These are phyloP conservation scores for Lepidopterella palustris DNA, from an alignment of 495 filamentous ascomycete genomes.

Conservation along the genomic window DNA sequence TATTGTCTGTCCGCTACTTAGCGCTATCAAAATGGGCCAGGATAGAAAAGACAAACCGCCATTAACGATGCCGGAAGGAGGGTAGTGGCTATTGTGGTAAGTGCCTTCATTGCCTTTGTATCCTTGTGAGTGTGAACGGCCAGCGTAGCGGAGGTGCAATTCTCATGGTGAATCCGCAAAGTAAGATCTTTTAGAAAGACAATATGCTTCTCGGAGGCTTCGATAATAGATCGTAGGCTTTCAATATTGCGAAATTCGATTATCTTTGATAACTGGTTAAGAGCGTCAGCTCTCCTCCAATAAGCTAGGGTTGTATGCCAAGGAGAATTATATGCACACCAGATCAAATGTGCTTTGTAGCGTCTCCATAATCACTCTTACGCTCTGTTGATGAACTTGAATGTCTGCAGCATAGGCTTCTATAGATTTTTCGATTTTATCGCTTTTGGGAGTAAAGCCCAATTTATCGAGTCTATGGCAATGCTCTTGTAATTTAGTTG, in stretches of 20 bases:
- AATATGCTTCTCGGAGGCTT: too few relatives aligned
- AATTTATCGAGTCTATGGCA: not conserved
- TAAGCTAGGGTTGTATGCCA: not conserved
- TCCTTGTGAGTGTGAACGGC: not conserved
- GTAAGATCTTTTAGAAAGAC: too few relatives aligned
- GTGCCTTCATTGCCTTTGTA: not conserved
- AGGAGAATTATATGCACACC: too few relatives aligned
- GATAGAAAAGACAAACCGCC: not conserved
- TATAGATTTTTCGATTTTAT: not conserved
- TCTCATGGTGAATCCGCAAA: too few relatives aligned
- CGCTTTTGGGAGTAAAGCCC: not conserved
- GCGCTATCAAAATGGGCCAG: not conserved
- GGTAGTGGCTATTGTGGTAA: not conserved
- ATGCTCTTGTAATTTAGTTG: not conserved
- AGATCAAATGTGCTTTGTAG: not conserved
- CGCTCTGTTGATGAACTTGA: not conserved
- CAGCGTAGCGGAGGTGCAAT: too few relatives aligned
- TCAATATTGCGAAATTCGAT: not conserved
- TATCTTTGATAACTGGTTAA: not conserved
- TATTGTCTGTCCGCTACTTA: not conserved
- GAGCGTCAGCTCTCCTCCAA: not conserved
- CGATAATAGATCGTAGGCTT: too few relatives aligned
- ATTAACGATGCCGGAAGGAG: not conserved
- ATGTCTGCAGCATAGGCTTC: not conserved
- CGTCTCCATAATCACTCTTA: not conserved